These are phyloP conservation scores for Botrytis paeoniae DNA, from an alignment of 2,329 filamentous ascomycete species.

Conservation along the genomic window DNA sequence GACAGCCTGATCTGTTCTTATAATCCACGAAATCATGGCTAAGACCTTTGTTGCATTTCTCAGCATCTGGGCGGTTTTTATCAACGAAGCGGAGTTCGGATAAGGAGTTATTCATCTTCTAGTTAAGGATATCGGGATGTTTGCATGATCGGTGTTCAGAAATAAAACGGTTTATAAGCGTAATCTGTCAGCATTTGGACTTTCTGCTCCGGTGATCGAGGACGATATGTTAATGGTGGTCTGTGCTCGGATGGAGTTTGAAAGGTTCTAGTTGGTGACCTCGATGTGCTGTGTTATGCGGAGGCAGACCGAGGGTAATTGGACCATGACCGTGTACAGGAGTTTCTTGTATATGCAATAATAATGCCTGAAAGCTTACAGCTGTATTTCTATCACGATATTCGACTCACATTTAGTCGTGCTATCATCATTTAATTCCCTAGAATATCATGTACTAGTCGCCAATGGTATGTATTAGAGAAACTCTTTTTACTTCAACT, in stretches of 20 bases:
- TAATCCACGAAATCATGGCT: background rate
- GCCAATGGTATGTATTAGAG: background rate
- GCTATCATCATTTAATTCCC: background rate
- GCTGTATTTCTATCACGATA: background rate
- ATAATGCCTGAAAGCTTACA: background rate
- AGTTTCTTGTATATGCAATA: background rate
- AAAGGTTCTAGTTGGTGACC: background rate
- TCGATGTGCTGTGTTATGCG: background rate
- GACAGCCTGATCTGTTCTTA: background rate
- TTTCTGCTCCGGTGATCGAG: background rate
- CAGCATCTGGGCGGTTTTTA: background rate
- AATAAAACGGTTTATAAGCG: background rate
- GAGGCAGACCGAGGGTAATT: background rate
- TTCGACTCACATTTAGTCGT: background rate
- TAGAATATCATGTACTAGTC: background rate
- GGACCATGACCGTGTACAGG: background rate
- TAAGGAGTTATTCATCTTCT: background rate
- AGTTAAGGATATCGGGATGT: background rate
- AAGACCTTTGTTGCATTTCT: background rate
- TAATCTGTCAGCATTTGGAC: background rate
- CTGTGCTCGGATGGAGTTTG: background rate
- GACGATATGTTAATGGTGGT: background rate
- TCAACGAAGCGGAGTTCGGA: background rate
- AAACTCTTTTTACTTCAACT: accelerated
- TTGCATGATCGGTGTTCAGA: background rate